Conservation (phyloP, 2,329 filamentous ascomycete species). For the Venturia asperata region DNA sequence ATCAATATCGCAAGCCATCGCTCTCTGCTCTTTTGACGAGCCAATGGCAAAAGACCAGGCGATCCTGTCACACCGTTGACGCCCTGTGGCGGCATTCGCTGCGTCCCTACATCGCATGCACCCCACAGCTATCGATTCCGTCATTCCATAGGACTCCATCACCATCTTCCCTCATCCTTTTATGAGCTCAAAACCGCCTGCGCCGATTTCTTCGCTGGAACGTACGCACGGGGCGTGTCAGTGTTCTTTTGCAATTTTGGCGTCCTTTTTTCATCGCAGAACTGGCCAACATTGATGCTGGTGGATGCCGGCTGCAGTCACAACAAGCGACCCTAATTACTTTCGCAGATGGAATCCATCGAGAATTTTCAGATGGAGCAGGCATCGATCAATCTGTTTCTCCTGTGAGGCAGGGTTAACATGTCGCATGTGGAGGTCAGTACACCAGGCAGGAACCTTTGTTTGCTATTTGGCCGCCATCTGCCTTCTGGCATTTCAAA, state of each 20-base stretch:
- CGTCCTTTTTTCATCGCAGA: not conserved
- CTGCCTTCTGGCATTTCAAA: not conserved
- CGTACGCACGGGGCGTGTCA: not conserved
- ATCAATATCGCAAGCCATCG: constrained; percentile 10
- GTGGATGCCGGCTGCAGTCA: not conserved
- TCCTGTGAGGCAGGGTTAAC: not conserved
- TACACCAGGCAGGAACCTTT: not conserved
- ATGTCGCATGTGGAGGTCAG: not conserved
- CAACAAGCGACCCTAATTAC: not conserved
- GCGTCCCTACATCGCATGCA: not conserved
- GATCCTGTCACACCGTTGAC: not conserved
- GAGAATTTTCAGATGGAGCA: not conserved
- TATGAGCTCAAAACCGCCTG: not conserved
- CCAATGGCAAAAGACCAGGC: not conserved
- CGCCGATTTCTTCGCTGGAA: not conserved
- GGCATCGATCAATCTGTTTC: not conserved
- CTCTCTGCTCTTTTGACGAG: not conserved
- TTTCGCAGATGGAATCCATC: not conserved
- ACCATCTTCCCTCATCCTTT: not conserved
- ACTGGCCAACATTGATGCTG: not conserved
- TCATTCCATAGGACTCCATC: not conserved
- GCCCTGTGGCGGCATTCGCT: not conserved
- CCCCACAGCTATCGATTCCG: not conserved
- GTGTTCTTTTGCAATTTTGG: not conserved
- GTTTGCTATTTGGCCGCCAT: not conserved